phyloP scores from a whole-genome alignment of 768 basidiomycete species.

The Serendipita sp. region DNA sequence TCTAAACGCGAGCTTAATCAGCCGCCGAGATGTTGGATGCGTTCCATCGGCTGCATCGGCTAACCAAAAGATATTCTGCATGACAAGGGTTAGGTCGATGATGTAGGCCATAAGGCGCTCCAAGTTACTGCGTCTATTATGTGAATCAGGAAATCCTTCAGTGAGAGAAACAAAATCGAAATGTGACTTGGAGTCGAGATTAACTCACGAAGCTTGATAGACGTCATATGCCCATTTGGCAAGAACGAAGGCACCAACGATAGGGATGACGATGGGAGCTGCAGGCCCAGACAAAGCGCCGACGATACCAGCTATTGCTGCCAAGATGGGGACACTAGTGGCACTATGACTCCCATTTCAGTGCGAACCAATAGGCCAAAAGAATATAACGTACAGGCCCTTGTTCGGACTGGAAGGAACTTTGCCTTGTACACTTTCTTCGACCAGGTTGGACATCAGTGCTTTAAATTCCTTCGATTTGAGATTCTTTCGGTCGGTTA shows the following conservation, averaged over 20 bases:
- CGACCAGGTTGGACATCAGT: too few species aligned
- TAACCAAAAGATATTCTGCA: constrained; percentile 14
- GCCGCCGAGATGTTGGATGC: neutral
- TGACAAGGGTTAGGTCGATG: constrained; percentile 16
- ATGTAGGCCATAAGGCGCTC: constrained; percentile 16
- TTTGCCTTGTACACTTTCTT: too few species aligned
- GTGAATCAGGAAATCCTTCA: too few species aligned
- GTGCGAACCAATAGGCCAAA: too few species aligned
- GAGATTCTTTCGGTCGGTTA: too few species aligned
- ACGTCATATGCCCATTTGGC: neutral
- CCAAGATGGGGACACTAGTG: neutral
- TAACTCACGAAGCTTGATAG: neutral
- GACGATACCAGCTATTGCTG: neutral
- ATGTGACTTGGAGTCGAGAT: too few species aligned
- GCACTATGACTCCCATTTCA: neutral
- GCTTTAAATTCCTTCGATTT: too few species aligned
- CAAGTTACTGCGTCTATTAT: neutral
- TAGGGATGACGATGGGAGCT: neutral
- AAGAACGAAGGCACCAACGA: neutral
- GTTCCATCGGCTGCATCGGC: neutral
- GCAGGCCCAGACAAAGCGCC: neutral
- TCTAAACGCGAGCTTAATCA: neutral
- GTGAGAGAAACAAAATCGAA: neutral
- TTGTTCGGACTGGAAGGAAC: too few species aligned
- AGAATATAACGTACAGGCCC: too few species aligned